Evolutionary conservation across 2,329 filamentous ascomycete genomes (phyloP), one percentile per base, ranked within the genome.

Genomic region (Chrysoporthe cubensis): DNA sequence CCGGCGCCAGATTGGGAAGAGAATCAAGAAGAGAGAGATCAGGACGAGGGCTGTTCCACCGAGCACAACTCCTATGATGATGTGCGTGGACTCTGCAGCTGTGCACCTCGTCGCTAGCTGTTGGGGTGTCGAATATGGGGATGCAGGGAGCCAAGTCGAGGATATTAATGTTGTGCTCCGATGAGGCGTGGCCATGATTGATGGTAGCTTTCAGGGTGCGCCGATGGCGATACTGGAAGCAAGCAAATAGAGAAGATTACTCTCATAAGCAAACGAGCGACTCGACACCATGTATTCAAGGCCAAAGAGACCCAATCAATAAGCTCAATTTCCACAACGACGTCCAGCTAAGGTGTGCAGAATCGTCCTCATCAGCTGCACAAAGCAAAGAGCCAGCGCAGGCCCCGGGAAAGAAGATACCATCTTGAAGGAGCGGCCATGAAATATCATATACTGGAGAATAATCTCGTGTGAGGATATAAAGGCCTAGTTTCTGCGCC

Each of bases 61-160:
- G 18, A 69, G 43, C 21, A 62, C 62, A 42, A 37, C 64, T 13
- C 67, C 67, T 26, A 69, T 64, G 34, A 69, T 62, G 14, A 67
- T 62, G 18, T 50, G 65, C 7, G 43, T 62, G 32, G 44, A 37
- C 14, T 54, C 26, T 16, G 5, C 43, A 11, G 54, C 11, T 7
- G 42, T 8, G 16, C 40, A 37, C 9, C 13, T 52, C 46, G 6
- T 62, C 2, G 16, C 18, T 16, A 46, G n/a, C 21, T 46, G 52
- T 21, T 32, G 21, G 18, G 54, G 13, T 43, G 48, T n/a, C n/a
- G 16, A 9, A 9, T 34, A 7, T 34, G 61, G n/a, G 37, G 37
- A 32, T 44, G 46, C 14, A 6, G n/a, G 13, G 48, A 37, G 44
- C 13, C 32, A 4, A 7, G 32, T 6, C 6, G 16, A 34, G 48